A percentile compares a stretch with the other conserved stretches of the same genome.
Evolutionary conservation across 768 basidiomycete genomes (phyloP).

Genomic region (Boletus sp.): DNA sequence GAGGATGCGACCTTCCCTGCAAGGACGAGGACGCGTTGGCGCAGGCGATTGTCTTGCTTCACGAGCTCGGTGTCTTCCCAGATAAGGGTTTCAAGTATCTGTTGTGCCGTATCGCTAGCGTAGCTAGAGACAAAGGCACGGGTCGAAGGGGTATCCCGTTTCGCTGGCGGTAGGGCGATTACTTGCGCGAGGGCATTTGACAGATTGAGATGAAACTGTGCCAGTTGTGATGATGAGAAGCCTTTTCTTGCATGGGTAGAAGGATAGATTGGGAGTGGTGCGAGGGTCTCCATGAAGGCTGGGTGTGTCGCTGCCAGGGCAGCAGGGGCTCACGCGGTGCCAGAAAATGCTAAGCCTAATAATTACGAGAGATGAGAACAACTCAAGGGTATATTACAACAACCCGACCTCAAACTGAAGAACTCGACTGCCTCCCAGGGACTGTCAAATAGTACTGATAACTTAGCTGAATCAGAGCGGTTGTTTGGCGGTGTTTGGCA

Average conservation of each 20-base stretch:
- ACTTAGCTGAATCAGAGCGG: no score
- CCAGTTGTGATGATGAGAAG: conserved; percentile 52
- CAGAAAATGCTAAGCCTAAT: neutral
- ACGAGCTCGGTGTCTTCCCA: conserved; percentile 42
- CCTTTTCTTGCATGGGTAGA: conserved; percentile 46
- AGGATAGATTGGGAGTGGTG: conserved; percentile 55
- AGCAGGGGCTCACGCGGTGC: neutral
- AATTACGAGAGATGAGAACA: neutral
- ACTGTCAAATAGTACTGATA: no score
- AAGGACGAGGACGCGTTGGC: conserved; percentile 49
- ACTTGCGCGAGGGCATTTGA: conserved; percentile 45
- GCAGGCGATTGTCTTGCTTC: conserved; percentile 45
- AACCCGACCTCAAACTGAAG: neutral
- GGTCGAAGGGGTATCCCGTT: conserved; percentile 45
- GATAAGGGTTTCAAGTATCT: conserved; percentile 53
- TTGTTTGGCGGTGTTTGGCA: conserved; percentile 8
- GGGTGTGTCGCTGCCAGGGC: neutral
- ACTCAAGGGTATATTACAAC: neutral
- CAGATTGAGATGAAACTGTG: conserved; percentile 47
- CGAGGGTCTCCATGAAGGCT: conserved; percentile 27
- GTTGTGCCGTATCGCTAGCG: conserved; percentile 53
- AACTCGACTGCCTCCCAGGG: no score
- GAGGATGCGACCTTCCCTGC: conserved; percentile 51
- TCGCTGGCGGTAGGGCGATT: conserved; percentile 46
- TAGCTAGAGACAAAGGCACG: conserved; percentile 56